Evolutionary conservation across 495 filamentous ascomycete species (phyloP).

Genomic region (Terfezia claveryi): DNA sequence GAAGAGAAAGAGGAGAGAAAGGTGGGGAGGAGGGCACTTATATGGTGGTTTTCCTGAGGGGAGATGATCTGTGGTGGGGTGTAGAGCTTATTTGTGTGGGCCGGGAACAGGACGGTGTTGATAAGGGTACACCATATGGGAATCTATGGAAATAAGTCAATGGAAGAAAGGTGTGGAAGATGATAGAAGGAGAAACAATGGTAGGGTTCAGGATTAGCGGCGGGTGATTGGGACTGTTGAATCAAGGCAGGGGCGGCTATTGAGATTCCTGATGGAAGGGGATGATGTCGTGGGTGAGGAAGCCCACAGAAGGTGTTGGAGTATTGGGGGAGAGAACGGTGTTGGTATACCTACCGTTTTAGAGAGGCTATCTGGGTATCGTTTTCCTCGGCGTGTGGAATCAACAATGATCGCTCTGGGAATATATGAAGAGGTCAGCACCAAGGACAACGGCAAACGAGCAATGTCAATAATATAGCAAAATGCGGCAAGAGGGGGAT

Average conservation of each 20-base stretch:
- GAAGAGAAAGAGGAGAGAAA: conserved; percentile 40
- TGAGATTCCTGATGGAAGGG: too few relatives aligned
- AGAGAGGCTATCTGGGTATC: conserved; percentile 77
- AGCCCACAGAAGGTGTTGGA: too few relatives aligned
- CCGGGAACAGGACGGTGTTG: conserved; percentile 32
- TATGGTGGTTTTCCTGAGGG: conserved; percentile 56
- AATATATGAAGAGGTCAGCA: too few relatives aligned
- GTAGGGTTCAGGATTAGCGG: background rate
- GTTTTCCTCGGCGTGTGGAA: conserved; percentile 82
- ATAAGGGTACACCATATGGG: conserved; percentile 81
- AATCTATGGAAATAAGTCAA: background rate
- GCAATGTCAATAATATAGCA: too few relatives aligned
- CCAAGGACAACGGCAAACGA: too few relatives aligned
- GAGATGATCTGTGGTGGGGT: conserved; percentile 48
- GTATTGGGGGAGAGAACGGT: too few relatives aligned
- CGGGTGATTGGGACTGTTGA: too few relatives aligned
- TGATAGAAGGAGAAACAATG: background rate
- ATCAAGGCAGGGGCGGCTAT: too few relatives aligned
- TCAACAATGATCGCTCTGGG: conserved; percentile 72
- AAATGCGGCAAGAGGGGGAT: too few relatives aligned
- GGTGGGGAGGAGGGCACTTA: conserved; percentile 38
- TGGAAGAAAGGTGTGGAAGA: background rate
- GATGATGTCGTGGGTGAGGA: too few relatives aligned
- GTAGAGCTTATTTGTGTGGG: conserved; percentile 29
- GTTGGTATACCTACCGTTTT: conserved; percentile 40